A percentile compares a stretch with the other conserved stretches of the same genome.
These are phyloP conservation scores for Mycena venus DNA, from an alignment of 768 basidiomycete species.

Conservation along the genomic window DNA sequence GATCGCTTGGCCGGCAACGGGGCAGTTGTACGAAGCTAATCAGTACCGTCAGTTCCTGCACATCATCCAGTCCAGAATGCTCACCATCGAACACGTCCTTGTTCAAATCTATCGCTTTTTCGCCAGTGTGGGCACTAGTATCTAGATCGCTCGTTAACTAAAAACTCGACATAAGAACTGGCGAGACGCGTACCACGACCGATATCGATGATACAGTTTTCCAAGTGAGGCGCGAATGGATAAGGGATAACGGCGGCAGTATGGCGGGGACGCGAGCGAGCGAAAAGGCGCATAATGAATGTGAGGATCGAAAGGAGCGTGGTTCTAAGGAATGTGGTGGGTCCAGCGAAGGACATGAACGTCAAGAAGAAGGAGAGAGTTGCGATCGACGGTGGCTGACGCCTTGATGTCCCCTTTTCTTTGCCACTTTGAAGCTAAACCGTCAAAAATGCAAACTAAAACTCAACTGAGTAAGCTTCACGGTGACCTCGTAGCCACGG, in stretches of 20 bases:
- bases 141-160: background rate
- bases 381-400: background rate
- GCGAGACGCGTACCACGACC: slow-evolving; percentile 1
- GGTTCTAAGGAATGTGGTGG: slow-evolving; percentile 25
- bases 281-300: slow-evolving; percentile 16
- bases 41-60: background rate
- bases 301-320: slow-evolving; percentile 28
- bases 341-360: slow-evolving; percentile 10
- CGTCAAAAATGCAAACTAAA: background rate
- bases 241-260: slow-evolving; percentile 14
- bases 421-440: background rate
- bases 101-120: background rate
- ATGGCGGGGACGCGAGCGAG: background rate
- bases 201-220: slow-evolving; percentile 15
- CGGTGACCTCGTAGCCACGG: background rate
- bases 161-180: background rate
- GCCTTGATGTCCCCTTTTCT: background rate
- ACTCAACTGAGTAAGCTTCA: background rate
- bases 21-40: background rate
- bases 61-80: background rate
- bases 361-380: background rate
- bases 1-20: background rate
- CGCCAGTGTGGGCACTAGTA: background rate
- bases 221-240: slow-evolving; percentile 23
- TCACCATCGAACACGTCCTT: background rate